Conservation (phyloP, 805 yeast genomes). For the Saccharomycopsis vini region DNA sequence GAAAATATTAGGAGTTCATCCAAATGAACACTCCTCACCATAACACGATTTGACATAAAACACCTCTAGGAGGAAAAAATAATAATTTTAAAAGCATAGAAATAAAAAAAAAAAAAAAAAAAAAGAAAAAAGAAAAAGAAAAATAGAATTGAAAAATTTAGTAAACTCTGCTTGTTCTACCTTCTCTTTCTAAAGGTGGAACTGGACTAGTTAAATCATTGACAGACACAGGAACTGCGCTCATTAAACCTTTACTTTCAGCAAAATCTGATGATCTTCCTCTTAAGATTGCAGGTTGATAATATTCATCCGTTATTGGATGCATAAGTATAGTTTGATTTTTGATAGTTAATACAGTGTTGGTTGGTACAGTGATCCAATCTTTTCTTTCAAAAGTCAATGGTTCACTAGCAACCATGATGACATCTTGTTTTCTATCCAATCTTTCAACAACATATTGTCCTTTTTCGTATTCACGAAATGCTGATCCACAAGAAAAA, state of each 20-base stretch:
- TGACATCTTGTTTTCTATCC: constrained; percentile 86
- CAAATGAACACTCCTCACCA: too few relatives aligned
- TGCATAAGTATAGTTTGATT: constrained; percentile 83
- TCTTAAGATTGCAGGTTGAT: constrained; percentile 58
- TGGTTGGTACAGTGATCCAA: constrained; percentile 96
- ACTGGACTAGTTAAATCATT: constrained; percentile 35
- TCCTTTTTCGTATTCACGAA: constrained; percentile 84
- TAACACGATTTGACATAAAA: too few relatives aligned
- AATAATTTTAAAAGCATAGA: too few relatives aligned
- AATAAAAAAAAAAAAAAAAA: too few relatives aligned
- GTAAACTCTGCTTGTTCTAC: constrained; percentile 36
- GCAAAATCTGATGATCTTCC: constrained; percentile 75
- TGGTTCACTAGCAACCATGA: constrained; percentile 97
- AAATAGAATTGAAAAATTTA: neutral
- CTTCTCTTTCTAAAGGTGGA: constrained; percentile 77
- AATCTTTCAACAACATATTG: constrained; percentile 90
- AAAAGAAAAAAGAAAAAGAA: too few relatives aligned
- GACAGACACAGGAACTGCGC: constrained; percentile 70
- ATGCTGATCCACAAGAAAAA: constrained; percentile 87
- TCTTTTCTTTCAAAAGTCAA: constrained; percentile 91
- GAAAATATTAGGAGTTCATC: too few relatives aligned
- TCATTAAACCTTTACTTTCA: constrained; percentile 86
- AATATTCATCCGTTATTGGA: constrained; percentile 86
- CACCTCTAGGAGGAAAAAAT: too few relatives aligned
- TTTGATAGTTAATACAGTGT: constrained; percentile 72